Evolutionary conservation across 2,329 filamentous ascomycete species (phyloP).

Genomic region (Apiospora koreana): DNA sequence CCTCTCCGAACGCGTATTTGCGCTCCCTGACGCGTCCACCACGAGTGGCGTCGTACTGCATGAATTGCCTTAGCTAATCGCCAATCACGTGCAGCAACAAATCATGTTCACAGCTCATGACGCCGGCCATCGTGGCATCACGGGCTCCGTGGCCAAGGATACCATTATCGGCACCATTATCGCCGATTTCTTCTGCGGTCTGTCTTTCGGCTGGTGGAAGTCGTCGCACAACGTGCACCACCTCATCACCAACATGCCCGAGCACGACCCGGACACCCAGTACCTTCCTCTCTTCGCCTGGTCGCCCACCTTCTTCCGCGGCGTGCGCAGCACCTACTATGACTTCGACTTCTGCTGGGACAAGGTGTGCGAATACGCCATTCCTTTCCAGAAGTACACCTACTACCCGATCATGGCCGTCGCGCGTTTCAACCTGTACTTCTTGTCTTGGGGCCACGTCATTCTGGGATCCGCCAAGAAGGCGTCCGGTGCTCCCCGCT

Average conservation of each 20-base stretch:
- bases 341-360: slow-evolving; percentile 66
- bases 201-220: slow-evolving; percentile 72
- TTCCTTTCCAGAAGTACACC: slow-evolving; percentile 64
- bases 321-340: slow-evolving; percentile 66
- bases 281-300: slow-evolving; percentile 71
- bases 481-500: slow-evolving; percentile 57
- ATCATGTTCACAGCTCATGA: slow-evolving; percentile 71
- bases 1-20: neutral
- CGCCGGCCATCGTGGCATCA: slow-evolving; percentile 60
- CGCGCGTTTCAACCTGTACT: slow-evolving; percentile 73
- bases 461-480: slow-evolving; percentile 31
- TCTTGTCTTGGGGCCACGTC: slow-evolving; percentile 67
- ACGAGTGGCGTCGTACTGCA: too few species aligned
- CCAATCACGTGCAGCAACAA: slow-evolving; percentile 50
- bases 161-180: slow-evolving; percentile 63
- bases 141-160: slow-evolving; percentile 57
- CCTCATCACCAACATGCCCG: slow-evolving; percentile 64
- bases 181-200: slow-evolving; percentile 65
- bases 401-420: slow-evolving; percentile 70
- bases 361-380: slow-evolving; percentile 56
- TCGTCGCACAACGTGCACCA: slow-evolving; percentile 70
- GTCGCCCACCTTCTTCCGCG: slow-evolving; percentile 64
- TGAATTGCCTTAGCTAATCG: slow-evolving; percentile 15
- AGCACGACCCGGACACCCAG: slow-evolving; percentile 62
- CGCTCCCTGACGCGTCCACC: slow-evolving; percentile 16